A percentile compares a stretch with the other conserved stretches of the same genome.
These are phyloP conservation scores for Eutypa lata DNA, from an alignment of 2,329 filamentous ascomycete genomes.

Conservation along the genomic window DNA sequence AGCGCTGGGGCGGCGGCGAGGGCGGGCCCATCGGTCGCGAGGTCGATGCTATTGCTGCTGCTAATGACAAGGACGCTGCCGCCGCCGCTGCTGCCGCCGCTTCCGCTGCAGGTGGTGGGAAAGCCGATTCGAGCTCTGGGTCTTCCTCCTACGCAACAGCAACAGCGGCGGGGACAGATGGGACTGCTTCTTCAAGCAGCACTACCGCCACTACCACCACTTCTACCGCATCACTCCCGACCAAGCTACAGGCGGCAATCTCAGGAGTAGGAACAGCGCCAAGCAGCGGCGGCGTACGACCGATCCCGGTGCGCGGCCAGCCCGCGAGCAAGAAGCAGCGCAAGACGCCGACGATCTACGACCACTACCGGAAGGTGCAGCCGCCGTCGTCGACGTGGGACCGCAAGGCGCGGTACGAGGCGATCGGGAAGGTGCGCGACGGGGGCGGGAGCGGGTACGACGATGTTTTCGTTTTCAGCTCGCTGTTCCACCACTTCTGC, in stretches of 20 bases:
- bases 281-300: not conserved
- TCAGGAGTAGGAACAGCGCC: not conserved
- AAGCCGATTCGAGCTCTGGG: too few species aligned
- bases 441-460: slow-evolving; percentile 46
- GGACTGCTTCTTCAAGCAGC: too few species aligned
- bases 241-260: too few species aligned
- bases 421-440: slow-evolving; percentile 51
- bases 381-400: slow-evolving; percentile 59
- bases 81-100: too few species aligned
- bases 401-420: slow-evolving; percentile 53
- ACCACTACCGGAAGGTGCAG: slow-evolving; percentile 61
- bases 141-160: too few species aligned
- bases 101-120: too few species aligned
- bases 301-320: slow-evolving; percentile 23
- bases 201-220: too few species aligned
- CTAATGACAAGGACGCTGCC: not conserved
- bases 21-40: slow-evolving; percentile 63
- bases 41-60: slow-evolving; percentile 34
- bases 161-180: too few species aligned
- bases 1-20: slow-evolving; percentile 60
- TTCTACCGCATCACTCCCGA: too few species aligned
- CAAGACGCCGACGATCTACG: slow-evolving; percentile 57
- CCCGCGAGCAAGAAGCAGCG: slow-evolving; percentile 46
- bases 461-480: slow-evolving; percentile 60
- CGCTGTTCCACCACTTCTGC: slow-evolving; percentile 59